Base-by-base conservation (phyloP, 805 yeast species). In the Candida nanaspora region DNA sequence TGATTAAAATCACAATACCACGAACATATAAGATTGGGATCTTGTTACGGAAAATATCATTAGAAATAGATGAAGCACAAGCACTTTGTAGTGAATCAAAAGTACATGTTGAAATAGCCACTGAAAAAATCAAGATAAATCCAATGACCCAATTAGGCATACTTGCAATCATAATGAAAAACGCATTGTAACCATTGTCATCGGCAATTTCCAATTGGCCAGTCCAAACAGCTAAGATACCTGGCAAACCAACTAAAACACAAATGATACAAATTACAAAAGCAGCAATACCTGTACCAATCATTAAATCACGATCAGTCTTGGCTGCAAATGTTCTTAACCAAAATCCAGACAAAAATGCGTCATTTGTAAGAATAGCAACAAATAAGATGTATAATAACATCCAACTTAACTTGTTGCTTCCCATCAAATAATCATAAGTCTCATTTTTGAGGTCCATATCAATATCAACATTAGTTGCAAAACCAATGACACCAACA, bases 321-420 rank as follows among this genome's bases (percentile, higher is more conserved):
- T 76, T 77, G 6, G 95, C 81, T 6, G 98, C 95, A 67, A 89
- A 89, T 1, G 98, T 86, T 55, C 98, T 72, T 45, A 89, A 66
- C 98, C 98, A 89, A 59, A 89, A 88, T 0, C 96, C 96, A 26
- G 95, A 76, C 71, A 89, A 66, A 62, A 89, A 89, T 57, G 89
- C 78, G 57, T 87, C 96, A 54, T 89, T 89, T 27, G 96, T 85
- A 42, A 87, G 74, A 55, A 89, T 84, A 22, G 97, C 96, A 26
- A 89, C 82, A 7, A 82, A 74, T 48, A 89, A 68, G 47, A 89
- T 88, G 57, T 87, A 89, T 27, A 89, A 59, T 47, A 89, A 72
- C 69, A 87, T 93, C 94, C 96, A 88, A 15, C 96, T 95, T 31
- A 88, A 68, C 48, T 74, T 75, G 54, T 78, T 82, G 2, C 80